These are phyloP conservation scores for Berkeleyomyces rouxiae DNA, from an alignment of 2,329 filamentous ascomycete genomes.

Conservation along the genomic window DNA sequence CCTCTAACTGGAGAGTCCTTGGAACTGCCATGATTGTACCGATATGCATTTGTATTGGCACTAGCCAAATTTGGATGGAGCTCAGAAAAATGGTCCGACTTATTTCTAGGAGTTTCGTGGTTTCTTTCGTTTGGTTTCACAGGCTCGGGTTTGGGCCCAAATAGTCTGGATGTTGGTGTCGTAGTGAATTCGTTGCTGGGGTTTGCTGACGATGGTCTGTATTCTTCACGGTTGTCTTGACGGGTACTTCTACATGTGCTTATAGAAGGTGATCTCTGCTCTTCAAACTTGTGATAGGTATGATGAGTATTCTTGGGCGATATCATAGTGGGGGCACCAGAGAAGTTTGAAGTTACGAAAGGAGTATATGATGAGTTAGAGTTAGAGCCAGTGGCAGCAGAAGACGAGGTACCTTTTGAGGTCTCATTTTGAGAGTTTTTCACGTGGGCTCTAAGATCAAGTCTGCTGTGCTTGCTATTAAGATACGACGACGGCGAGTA, in stretches of 20 bases:
- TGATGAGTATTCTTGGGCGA: slow-evolving; percentile 3
- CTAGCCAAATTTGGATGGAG: background rate
- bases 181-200: slow-evolving; percentile 6
- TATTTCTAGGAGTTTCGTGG: slow-evolving; percentile 5
- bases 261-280: slow-evolving; percentile 7
- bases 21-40: background rate
- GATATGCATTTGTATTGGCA: background rate
- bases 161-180: slow-evolving; percentile 4
- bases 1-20: slow-evolving; percentile 5
- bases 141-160: slow-evolving; percentile 13
- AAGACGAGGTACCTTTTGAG: background rate
- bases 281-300: slow-evolving; percentile 1
- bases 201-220: slow-evolving; percentile 9
- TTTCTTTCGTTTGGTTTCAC: slow-evolving; percentile 1
- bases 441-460: slow-evolving; percentile 1
- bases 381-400: slow-evolving; percentile 3
- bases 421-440: slow-evolving; percentile 1
- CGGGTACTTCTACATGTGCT: background rate
- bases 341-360: background rate
- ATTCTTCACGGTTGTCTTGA: slow-evolving; percentile 6
- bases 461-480: slow-evolving; percentile 4
- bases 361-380: slow-evolving; percentile 5
- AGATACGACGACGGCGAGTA: slow-evolving; percentile 7
- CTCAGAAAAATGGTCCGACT: slow-evolving; percentile 3
- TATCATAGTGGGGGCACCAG: background rate